Evolutionary conservation across 768 basidiomycete genomes (phyloP).

Genomic region (Coprinopsis cinerea): DNA sequence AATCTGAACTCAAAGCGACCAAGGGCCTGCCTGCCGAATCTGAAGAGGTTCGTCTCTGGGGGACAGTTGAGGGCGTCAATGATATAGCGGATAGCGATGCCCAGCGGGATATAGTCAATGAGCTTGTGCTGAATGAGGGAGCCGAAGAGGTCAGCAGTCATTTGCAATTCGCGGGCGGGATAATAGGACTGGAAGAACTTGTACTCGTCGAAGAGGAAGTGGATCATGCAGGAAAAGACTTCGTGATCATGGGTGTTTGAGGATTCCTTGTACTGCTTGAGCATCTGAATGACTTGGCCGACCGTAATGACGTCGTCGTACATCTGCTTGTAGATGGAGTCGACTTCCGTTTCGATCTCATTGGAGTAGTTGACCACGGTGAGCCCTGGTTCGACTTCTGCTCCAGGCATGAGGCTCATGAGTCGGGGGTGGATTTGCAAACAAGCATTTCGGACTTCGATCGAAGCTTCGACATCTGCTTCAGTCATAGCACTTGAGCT

Average conservation of each 20-base stretch:
- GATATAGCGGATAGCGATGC: slow-evolving; percentile 95
- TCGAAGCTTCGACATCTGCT: slow-evolving; percentile 78
- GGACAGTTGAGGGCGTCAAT: slow-evolving; percentile 89
- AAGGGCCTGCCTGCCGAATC: slow-evolving; percentile 90
- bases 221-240: slow-evolving; percentile 98
- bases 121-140: slow-evolving; percentile 92
- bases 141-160: slow-evolving; percentile 96
- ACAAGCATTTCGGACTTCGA: slow-evolving; percentile 89
- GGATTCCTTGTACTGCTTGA: slow-evolving; percentile 82
- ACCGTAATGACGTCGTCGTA: slow-evolving; percentile 93
- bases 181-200: slow-evolving; percentile 98
- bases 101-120: slow-evolving; percentile 89
- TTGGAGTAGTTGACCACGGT: slow-evolving; percentile 80
- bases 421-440: slow-evolving; percentile 94
- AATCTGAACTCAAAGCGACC: slow-evolving; percentile 82
- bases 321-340: slow-evolving; percentile 96
- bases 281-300: slow-evolving; percentile 87
- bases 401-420: slow-evolving; percentile 85
- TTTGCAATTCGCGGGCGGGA: slow-evolving; percentile 86
- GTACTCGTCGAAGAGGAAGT: slow-evolving; percentile 99
- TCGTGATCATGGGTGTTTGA: slow-evolving; percentile 84
- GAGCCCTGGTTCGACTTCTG: slow-evolving; percentile 88
- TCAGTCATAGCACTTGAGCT: slow-evolving; percentile 72
- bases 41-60: slow-evolving; percentile 89
- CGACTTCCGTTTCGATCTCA: slow-evolving; percentile 91